Base-by-base conservation (phyloP, 2,329 filamentous ascomycete genomes). In the Clonostachys chloroleuca region DNA sequence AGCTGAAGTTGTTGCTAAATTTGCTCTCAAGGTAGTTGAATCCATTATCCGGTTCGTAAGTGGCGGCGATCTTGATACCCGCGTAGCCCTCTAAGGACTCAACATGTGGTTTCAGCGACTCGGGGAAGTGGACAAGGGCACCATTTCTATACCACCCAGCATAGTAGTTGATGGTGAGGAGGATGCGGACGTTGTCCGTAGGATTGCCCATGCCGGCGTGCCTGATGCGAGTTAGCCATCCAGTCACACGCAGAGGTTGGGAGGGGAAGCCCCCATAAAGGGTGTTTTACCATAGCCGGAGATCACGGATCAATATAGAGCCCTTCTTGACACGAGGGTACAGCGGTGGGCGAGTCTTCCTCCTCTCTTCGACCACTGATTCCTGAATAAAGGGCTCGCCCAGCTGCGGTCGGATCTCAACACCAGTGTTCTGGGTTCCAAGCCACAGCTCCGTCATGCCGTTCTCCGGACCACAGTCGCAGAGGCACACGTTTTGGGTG, bases 1-100 rank as follows among this genome's bases (percentile, higher is more conserved):
- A 52, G 48, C 57, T 59, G 39, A 59, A 59, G 46, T 58, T 59
- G 45, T 56, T 57, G 40, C 52, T 56, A 42, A 59, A 59, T 42
- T 55, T 54, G 44, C 56, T 55, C 17, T 53, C 49, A n/a, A 51
- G 49, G 41, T 57, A 55, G 40, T 59, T 50, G 13, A 54, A 52
- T 6, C 46, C 49, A 43, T 47, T 37, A 9, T 50, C 54, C 9
- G 53, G 49, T 17, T 56, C 56, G 45, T 50, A 57, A 14, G 55
- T 46, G 9, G 39, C 46, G 13, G 49, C 49, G 35, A 51, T 46
- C 34, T 44, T 51, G 40, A 45, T 41, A n/a, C 43, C 24, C 12
- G 43, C 49, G 20, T 51, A 48, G 34, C 49, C 43, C 35, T 51
- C 49, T 13, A 51, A 33, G 4, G 49, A 43, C n/a, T 33, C 30